Evolutionary conservation across 176 grass and related monocot genomes (phyloP).

Genomic region (Carex littledalei): DNA sequence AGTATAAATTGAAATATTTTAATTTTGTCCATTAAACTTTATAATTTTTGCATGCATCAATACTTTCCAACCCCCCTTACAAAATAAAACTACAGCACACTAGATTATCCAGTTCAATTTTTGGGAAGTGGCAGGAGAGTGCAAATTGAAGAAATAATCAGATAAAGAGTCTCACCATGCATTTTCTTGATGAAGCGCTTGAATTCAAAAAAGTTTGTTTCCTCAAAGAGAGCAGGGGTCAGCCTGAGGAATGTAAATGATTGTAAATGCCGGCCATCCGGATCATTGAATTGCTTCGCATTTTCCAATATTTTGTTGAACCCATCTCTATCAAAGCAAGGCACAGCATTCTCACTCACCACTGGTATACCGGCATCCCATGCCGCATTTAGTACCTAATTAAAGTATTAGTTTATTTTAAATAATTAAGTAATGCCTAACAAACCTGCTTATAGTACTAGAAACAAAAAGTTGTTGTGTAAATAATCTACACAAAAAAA

Average conservation of each 20-base stretch:
- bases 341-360: slow-evolving; percentile 73
- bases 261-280: slow-evolving; percentile 63
- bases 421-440: neutral
- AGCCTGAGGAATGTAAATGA: slow-evolving; percentile 84
- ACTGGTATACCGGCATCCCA: slow-evolving; percentile 71
- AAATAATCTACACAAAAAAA: neutral
- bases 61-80: too few species aligned
- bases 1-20: too few species aligned
- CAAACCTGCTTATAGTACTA: neutral
- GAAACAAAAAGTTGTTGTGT: neutral
- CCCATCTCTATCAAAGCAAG: slow-evolving; percentile 86
- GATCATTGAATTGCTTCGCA: slow-evolving; percentile 69
- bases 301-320: slow-evolving; percentile 84
- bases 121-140: too few species aligned
- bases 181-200: slow-evolving; percentile 83
- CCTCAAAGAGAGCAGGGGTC: slow-evolving; percentile 48
- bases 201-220: slow-evolving; percentile 67
- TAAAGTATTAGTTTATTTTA: neutral
- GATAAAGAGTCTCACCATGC: slow-evolving; percentile 55
- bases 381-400: slow-evolving; percentile 74
- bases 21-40: too few species aligned
- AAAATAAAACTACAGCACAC: too few species aligned
- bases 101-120: too few species aligned
- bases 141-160: neutral
- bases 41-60: too few species aligned